Conservation (phyloP, 768 basidiomycete species). For the Amanita thiersii region DNA sequence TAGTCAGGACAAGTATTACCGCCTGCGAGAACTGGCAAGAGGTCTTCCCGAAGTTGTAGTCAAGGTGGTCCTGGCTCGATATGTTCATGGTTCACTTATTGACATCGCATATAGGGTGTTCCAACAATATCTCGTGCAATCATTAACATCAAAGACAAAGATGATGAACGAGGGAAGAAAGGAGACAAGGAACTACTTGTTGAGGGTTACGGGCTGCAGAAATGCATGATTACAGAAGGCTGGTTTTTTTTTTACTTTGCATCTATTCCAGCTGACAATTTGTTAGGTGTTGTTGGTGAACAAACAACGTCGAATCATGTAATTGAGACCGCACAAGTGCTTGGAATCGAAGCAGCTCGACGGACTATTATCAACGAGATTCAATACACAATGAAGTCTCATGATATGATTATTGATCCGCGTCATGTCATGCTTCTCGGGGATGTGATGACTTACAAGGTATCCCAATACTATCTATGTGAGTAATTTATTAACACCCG, state of each 20-base stretch:
- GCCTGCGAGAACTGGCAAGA: conserved; percentile 80
- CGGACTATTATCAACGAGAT: conserved; percentile 95
- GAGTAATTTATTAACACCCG: neutral
- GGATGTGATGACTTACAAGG: conserved; percentile 99
- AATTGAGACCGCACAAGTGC: conserved; percentile 88
- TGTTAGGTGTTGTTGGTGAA: conserved; percentile 81
- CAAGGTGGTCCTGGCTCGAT: conserved; percentile 42
- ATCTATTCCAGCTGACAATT: conserved; percentile 4
- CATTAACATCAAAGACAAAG: conserved; percentile 92
- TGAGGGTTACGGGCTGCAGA: conserved; percentile 93
- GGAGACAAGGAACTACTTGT: conserved; percentile 89
- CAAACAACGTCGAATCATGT: conserved; percentile 95
- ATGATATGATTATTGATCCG: conserved; percentile 98
- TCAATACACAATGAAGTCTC: conserved; percentile 92
- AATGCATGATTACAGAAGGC: conserved; percentile 98
- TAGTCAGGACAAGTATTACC: conserved; percentile 70
- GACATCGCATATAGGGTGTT: conserved; percentile 52
- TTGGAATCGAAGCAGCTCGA: conserved; percentile 97
- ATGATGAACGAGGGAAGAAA: conserved; percentile 70
- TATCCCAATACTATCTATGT: conserved; percentile 16
- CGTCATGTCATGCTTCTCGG: conserved; percentile 98
- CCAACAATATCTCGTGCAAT: conserved; percentile 84
- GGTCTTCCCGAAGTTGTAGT: conserved; percentile 81
- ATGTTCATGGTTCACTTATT: neutral
- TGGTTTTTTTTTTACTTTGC: conserved; percentile 14